Percentiles rank a stretch among this genome's conserved stretches.
These are phyloP conservation scores for Pythium angustatum DNA, from an alignment of 352 stramenopile species.

Conservation along the genomic window DNA sequence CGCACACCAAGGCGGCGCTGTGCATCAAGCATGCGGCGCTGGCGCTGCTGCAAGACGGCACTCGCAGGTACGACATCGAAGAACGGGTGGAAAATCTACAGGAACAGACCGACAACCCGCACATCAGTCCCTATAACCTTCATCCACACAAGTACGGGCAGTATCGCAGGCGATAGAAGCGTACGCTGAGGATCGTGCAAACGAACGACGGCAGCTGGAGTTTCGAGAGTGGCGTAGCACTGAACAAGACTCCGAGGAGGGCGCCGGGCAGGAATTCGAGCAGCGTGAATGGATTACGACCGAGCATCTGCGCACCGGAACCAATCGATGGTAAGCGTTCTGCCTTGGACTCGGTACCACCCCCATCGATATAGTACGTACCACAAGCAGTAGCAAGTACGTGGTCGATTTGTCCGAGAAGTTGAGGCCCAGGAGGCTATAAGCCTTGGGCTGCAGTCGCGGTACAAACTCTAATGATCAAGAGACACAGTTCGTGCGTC, in stretches of 20 bases:
- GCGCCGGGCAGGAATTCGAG: constrained; percentile 63
- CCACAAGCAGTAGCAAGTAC: constrained; percentile 72
- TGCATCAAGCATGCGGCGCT: constrained; percentile 68
- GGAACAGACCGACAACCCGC: not conserved
- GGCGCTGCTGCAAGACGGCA: constrained; percentile 59
- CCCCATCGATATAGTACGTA: too few species aligned
- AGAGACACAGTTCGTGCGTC: not conserved
- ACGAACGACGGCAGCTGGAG: constrained; percentile 76
- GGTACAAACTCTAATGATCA: constrained; percentile 62
- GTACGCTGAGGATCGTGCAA: constrained; percentile 59
- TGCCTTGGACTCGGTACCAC: too few species aligned
- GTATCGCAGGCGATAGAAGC: not conserved
- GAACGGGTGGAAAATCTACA: constrained; percentile 61
- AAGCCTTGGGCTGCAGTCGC: constrained; percentile 62
- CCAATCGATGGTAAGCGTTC: too few species aligned
- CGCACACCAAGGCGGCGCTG: constrained; percentile 67
- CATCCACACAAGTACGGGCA: too few species aligned
- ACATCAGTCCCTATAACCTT: not conserved
- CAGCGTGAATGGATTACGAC: constrained; percentile 53
- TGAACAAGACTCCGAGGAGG: constrained; percentile 67
- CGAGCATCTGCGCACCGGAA: constrained; percentile 59
- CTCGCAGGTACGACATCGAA: constrained; percentile 83
- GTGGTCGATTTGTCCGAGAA: constrained; percentile 86
- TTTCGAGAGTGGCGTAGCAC: constrained; percentile 62
- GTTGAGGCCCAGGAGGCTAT: constrained; percentile 63